These are phyloP conservation scores for Lophium mytilinum DNA, from an alignment of 495 filamentous ascomycete genomes.

Conservation along the genomic window DNA sequence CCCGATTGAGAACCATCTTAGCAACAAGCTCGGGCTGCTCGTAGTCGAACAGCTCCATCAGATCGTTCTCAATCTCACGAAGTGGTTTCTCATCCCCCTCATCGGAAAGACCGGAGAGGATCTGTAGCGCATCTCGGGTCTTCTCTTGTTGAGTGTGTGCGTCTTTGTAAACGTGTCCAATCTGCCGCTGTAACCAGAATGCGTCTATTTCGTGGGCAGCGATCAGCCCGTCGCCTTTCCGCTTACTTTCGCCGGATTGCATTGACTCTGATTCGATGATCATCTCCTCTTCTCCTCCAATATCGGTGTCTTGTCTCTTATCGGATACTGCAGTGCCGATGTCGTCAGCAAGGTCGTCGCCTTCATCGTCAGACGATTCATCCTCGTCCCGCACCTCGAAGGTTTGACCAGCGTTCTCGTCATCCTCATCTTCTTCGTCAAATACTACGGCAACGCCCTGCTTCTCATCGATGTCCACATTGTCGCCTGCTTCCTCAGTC, in stretches of 20 bases:
- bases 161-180: slow-evolving; percentile 79
- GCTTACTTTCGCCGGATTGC: slow-evolving; percentile 35
- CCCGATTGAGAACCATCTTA: slow-evolving; percentile 82
- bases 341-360: slow-evolving; percentile 36
- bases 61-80: slow-evolving; percentile 92
- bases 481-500: slow-evolving; percentile 45
- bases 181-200: slow-evolving; percentile 92
- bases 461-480: slow-evolving; percentile 78
- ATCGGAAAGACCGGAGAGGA: slow-evolving; percentile 66
- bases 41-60: slow-evolving; percentile 97
- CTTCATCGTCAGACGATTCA: slow-evolving; percentile 62
- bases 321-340: slow-evolving; percentile 37
- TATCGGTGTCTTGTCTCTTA: slow-evolving; percentile 41
- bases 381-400: slow-evolving; percentile 77
- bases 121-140: slow-evolving; percentile 68
- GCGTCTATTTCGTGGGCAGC: slow-evolving; percentile 86
- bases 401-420: slow-evolving; percentile 66
- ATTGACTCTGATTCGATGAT: slow-evolving; percentile 60
- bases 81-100: slow-evolving; percentile 71
- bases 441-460: slow-evolving; percentile 98
- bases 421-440: slow-evolving; percentile 85
- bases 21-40: slow-evolving; percentile 90
- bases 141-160: slow-evolving; percentile 87
- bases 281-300: slow-evolving; percentile 49
- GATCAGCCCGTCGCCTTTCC: slow-evolving; percentile 55